Evolutionary conservation across 768 basidiomycete genomes (phyloP).

Genomic region (Clavaria fumosa): DNA sequence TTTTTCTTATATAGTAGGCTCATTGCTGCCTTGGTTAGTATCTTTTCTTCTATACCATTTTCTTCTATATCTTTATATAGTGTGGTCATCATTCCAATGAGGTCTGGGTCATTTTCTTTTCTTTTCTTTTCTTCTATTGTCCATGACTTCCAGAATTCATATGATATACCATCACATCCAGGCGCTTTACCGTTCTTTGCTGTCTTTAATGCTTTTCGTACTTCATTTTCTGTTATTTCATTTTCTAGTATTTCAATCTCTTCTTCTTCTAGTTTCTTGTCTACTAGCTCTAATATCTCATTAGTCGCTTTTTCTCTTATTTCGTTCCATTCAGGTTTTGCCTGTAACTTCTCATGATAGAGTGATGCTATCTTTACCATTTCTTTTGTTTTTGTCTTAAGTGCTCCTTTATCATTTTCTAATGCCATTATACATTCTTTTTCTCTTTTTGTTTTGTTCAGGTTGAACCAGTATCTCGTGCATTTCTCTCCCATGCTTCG

Average conservation of each 20-base stretch:
- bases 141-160: conserved; percentile 18
- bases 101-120: neutral
- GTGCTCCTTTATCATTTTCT: neutral
- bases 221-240: conserved; percentile 8
- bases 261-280: neutral
- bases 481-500: conserved; percentile 4
- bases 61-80: conserved; percentile 17
- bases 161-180: conserved; percentile 14
- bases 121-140: neutral
- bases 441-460: neutral
- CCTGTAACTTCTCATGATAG: conserved; percentile 4
- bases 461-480: conserved; percentile 7
- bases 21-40: conserved; percentile 22
- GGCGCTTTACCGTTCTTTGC: conserved; percentile 12
- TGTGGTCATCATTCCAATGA: conserved; percentile 5
- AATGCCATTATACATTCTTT: neutral
- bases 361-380: conserved; percentile 2
- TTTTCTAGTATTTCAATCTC: neutral
- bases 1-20: conserved; percentile 29
- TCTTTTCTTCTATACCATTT: conserved; percentile 8
- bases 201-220: conserved; percentile 7
- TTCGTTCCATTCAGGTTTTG: neutral
- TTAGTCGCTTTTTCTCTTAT: neutral
- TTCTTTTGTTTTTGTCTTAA: neutral
- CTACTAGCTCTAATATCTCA: neutral